phyloP scores from a whole-genome alignment of 768 basidiomycete species.

The Filobasidium wieringae region DNA sequence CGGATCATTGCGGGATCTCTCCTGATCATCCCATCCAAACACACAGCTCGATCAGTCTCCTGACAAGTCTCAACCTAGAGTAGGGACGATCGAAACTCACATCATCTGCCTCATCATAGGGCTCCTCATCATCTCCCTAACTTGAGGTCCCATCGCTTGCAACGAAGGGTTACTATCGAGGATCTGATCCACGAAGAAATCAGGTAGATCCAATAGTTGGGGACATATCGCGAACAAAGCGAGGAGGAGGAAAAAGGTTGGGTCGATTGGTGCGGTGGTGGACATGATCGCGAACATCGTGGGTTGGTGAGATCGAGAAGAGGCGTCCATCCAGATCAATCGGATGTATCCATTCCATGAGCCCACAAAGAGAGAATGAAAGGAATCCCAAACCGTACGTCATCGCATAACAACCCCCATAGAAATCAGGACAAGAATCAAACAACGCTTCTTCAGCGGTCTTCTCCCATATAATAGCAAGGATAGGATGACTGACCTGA shows the following conservation, averaged over 20 bases:
- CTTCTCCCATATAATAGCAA: too few species aligned
- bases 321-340: background rate
- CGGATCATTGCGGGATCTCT: slow-evolving; percentile 24
- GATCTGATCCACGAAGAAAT: slow-evolving; percentile 38
- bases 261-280: background rate
- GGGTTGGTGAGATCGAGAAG: background rate
- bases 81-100: slow-evolving; percentile 42
- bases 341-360: background rate
- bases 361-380: background rate
- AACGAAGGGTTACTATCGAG: slow-evolving; percentile 70
- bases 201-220: background rate
- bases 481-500: slow-evolving; percentile 43
- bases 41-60: too few species aligned
- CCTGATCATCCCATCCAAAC: background rate
- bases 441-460: too few species aligned
- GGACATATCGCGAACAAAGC: background rate
- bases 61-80: background rate
- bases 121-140: slow-evolving; percentile 60
- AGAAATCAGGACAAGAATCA: background rate
- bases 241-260: background rate
- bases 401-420: too few species aligned
- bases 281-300: too few species aligned
- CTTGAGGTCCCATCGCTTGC: slow-evolving; percentile 62
- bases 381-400: too few species aligned
- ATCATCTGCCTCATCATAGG: slow-evolving; percentile 61